Conservation (phyloP, 2,329 filamentous ascomycete genomes). For the Apiospora arundinis region DNA sequence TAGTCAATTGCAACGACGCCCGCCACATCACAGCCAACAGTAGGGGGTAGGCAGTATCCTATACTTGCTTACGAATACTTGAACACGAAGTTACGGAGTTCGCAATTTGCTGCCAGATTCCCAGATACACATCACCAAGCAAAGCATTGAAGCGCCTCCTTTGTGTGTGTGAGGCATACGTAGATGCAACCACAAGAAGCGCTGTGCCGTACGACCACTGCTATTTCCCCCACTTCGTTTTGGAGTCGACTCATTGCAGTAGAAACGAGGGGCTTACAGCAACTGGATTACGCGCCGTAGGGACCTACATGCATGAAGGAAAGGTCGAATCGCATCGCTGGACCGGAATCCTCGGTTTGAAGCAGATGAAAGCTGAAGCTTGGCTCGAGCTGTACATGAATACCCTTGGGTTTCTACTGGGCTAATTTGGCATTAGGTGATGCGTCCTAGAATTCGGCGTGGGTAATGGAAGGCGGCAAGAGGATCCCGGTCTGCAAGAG, state of each 20-base stretch:
- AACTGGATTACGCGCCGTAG: background rate
- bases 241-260: background rate
- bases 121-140: no score
- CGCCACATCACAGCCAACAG: background rate
- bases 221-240: background rate
- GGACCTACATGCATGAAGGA: background rate
- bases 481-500: no score
- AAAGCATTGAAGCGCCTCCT: background rate
- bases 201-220: background rate
- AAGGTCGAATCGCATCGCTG: background rate
- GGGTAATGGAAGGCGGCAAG: no score
- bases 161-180: background rate
- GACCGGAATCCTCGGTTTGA: no score
- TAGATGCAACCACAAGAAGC: background rate
- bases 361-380: no score
- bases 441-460: no score
- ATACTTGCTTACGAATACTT: background rate
- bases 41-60: background rate
- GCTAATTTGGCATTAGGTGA: no score
- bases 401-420: no score
- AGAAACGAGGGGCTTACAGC: background rate
- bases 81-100: background rate
- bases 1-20: conserved; percentile 12
- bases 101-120: background rate
- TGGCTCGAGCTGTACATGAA: no score